These are phyloP conservation scores for Prunus yedoensis DNA, from an alignment of 331 rosid species.

Conservation along the genomic window DNA sequence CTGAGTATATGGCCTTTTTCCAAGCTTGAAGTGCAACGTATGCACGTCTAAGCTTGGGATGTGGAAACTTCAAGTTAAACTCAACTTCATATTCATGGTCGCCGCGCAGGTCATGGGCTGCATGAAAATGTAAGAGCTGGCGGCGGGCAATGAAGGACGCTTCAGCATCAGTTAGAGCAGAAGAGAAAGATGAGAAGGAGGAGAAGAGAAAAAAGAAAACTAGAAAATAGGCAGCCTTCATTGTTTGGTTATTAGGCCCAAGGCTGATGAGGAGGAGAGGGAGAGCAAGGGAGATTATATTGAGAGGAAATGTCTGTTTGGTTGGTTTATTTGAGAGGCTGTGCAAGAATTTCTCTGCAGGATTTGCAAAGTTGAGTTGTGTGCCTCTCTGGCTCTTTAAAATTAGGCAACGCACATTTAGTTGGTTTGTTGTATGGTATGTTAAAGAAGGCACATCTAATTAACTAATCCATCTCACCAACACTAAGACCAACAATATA, in stretches of 20 bases:
- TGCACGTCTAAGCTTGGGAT: slow-evolving; percentile 32
- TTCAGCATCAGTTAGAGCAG: slow-evolving; percentile 27
- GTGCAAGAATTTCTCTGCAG: slow-evolving; percentile 15
- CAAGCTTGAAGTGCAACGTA: slow-evolving; percentile 40
- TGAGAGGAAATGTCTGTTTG: background rate
- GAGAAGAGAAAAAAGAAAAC: background rate
- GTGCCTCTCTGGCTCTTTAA: background rate
- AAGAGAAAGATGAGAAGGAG: slow-evolving; percentile 7
- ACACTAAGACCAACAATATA: too few species aligned
- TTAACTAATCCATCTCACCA: too few species aligned
- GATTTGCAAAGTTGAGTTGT: background rate
- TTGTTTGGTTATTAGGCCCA: background rate
- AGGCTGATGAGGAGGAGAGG: slow-evolving; percentile 21
- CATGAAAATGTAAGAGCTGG: slow-evolving; percentile 21
- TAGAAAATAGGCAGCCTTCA: slow-evolving; percentile 29
- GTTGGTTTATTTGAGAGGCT: slow-evolving; percentile 23
- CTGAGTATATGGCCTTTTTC: slow-evolving; percentile 27
- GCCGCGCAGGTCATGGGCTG: slow-evolving; percentile 7
- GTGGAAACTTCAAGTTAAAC: slow-evolving; percentile 7
- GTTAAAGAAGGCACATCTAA: too few species aligned
- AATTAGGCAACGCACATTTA: background rate
- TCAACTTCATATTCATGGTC: slow-evolving; percentile 13
- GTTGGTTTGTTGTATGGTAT: background rate
- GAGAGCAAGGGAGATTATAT: background rate
- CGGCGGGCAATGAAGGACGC: slow-evolving; percentile 24